phyloP scores from a whole-genome alignment of 1,284 basidiomycete genomes.

The Tranzscheliella williamsii region DNA sequence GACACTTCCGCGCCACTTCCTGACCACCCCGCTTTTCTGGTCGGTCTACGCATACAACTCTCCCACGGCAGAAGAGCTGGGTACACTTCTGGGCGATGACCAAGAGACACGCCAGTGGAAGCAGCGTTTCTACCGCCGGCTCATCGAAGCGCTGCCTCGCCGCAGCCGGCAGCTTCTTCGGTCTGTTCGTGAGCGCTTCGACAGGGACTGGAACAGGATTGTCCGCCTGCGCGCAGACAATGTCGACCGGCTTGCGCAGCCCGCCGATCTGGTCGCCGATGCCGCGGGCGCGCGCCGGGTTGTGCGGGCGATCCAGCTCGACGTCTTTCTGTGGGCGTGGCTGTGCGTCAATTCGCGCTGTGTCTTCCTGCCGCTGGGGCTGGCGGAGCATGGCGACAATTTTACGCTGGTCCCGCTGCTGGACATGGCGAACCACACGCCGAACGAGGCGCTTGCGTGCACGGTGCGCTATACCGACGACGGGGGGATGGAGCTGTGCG shows the following conservation, averaged over 20 bases:
- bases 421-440: constrained; percentile 59
- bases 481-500: constrained; percentile 39
- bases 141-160: constrained; percentile 26
- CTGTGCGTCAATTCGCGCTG: constrained; percentile 56
- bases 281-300: constrained; percentile 3
- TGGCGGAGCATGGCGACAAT: constrained; percentile 49
- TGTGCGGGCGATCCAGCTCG: constrained; percentile 1
- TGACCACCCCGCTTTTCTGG: constrained; percentile 42
- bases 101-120: not conserved
- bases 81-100: not conserved
- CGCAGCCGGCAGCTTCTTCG: constrained; percentile 8
- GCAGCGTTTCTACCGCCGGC: constrained; percentile 2
- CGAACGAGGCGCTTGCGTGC: constrained; percentile 29
- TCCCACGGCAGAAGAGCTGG: not conserved
- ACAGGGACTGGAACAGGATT: constrained; percentile 29
- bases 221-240: constrained; percentile 2
- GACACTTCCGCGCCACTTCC: constrained; percentile 35
- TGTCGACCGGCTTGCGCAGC: constrained; percentile 10
- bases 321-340: constrained; percentile 46
- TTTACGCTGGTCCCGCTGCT: constrained; percentile 56
- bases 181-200: constrained; percentile 29
- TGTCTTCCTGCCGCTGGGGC: constrained; percentile 42
- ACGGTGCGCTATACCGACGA: constrained; percentile 31
- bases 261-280: constrained; percentile 1
- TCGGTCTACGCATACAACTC: constrained; percentile 1